A percentile compares a stretch with the other conserved stretches of the same genome.
phyloP scores from a whole-genome alignment of 2,329 filamentous ascomycete genomes.

The Xylaria sp. region DNA sequence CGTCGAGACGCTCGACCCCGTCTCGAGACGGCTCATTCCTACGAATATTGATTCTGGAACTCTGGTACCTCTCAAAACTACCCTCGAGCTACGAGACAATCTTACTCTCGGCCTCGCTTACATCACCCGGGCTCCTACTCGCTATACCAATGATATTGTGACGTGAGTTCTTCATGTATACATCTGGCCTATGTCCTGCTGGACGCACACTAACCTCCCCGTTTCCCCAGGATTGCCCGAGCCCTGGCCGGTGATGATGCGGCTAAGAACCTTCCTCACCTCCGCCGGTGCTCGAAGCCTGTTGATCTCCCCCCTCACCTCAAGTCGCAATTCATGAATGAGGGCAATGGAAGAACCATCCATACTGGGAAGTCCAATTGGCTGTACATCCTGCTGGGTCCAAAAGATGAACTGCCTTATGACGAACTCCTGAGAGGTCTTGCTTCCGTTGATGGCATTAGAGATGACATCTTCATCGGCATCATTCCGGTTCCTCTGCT shows the following conservation, averaged over 20 bases:
- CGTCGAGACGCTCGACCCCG: slow-evolving; percentile 52
- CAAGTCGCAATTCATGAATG: slow-evolving; percentile 70
- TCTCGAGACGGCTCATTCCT: slow-evolving; percentile 49
- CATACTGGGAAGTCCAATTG: slow-evolving; percentile 69
- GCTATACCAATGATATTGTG: slow-evolving; percentile 76
- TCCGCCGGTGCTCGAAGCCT: slow-evolving; percentile 80
- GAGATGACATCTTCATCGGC: slow-evolving; percentile 65
- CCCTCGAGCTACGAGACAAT: slow-evolving; percentile 69
- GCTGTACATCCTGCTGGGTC: slow-evolving; percentile 68
- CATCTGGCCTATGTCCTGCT: background rate
- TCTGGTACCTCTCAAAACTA: slow-evolving; percentile 72
- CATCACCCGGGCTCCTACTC: slow-evolving; percentile 77
- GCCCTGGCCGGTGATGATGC: slow-evolving; percentile 67
- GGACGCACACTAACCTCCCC: slow-evolving; percentile 45
- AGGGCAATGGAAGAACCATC: slow-evolving; percentile 64
- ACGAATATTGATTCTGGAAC: slow-evolving; percentile 47
- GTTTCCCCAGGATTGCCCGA: slow-evolving; percentile 59
- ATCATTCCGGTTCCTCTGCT: slow-evolving; percentile 76
- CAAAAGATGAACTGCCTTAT: slow-evolving; percentile 61
- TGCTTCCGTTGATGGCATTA: slow-evolving; percentile 60
- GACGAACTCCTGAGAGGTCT: slow-evolving; percentile 63
- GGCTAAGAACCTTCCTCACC: slow-evolving; percentile 73
- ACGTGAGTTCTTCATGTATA: slow-evolving; percentile 62
- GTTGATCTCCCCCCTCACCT: slow-evolving; percentile 73
- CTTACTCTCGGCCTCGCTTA: slow-evolving; percentile 71